Percentiles rank a stretch among this genome's conserved stretches.
phyloP scores from a whole-genome alignment of 1,284 basidiomycete species.

The Pascua sp. region DNA sequence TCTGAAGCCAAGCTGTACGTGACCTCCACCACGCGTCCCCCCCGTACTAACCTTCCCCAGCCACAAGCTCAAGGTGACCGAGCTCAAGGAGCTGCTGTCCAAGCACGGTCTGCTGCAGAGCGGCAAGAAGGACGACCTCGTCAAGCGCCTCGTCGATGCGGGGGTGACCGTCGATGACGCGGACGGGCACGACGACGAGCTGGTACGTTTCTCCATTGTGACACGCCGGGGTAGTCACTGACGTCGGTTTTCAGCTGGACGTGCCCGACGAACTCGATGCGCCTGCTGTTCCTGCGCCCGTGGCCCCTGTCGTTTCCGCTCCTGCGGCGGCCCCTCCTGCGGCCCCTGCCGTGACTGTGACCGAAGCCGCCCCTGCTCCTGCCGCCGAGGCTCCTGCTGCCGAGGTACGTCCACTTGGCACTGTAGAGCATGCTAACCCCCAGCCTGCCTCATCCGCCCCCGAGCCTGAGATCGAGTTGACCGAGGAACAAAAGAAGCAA shows the following conservation, averaged over 20 bases:
- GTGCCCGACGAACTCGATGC: constrained; percentile 2
- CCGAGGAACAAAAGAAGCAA: constrained; percentile 43
- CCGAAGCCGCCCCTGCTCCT: not conserved
- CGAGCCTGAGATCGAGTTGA: constrained; percentile 19
- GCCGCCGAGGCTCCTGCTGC: constrained; percentile 8
- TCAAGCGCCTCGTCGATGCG: constrained; percentile 47
- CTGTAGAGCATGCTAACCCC: not conserved
- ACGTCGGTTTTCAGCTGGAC: constrained; percentile 2
- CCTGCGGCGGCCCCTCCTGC: not conserved
- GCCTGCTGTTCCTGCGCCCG: not conserved
- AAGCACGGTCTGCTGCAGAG: constrained; percentile 38
- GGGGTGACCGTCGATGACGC: constrained; percentile 24
- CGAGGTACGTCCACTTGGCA: constrained; percentile 8
- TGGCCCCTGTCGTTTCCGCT: not conserved
- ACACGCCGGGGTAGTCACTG: not conserved
- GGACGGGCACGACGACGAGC: constrained; percentile 17
- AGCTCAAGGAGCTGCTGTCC: constrained; percentile 49
- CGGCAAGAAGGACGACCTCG: constrained; percentile 50
- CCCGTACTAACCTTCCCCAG: constrained; percentile 22
- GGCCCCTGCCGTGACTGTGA: not conserved
- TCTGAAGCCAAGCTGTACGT: constrained; percentile 26
- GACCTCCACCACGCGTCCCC: not conserved
- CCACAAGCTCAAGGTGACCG: constrained; percentile 49
- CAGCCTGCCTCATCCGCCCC: constrained; percentile 7
- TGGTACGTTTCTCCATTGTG: constrained; percentile 13